Percentiles rank a stretch among this genome's conserved stretches.
Evolutionary conservation across 2,329 filamentous ascomycete species (phyloP).

Genomic region (Ophiocordyceps sinensis): DNA sequence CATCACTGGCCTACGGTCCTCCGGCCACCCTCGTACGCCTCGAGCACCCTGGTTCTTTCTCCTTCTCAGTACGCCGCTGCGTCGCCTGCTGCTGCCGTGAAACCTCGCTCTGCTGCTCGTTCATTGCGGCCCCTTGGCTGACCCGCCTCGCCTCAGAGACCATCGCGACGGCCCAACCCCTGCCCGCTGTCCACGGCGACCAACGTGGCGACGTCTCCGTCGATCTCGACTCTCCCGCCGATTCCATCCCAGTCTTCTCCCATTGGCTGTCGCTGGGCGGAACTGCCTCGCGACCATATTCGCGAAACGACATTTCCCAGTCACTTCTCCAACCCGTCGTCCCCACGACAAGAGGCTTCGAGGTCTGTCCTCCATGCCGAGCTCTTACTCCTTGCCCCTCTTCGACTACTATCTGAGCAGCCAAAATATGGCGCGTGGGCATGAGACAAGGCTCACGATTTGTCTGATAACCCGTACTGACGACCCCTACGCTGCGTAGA

Average conservation of each 20-base stretch:
- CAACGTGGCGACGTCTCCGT: constrained; percentile 25
- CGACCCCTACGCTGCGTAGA: constrained; percentile 7
- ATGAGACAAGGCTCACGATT: background rate
- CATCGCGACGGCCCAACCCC: constrained; percentile 29
- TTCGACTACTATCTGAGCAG: background rate
- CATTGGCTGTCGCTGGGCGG: constrained; percentile 2
- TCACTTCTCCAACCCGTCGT: constrained; percentile 20
- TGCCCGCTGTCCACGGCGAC: constrained; percentile 34
- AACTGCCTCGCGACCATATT: background rate
- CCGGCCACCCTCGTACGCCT: too few relatives aligned
- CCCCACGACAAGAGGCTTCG: constrained; percentile 14
- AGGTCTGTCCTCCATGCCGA: constrained; percentile 14
- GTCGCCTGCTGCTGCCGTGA: too few relatives aligned
- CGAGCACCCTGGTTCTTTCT: background rate
- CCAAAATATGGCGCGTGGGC: background rate
- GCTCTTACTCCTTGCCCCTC: background rate
- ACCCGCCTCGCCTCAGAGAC: constrained; percentile 19
- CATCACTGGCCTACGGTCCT: too few relatives aligned
- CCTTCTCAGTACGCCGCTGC: background rate
- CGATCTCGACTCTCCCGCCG: constrained; percentile 16
- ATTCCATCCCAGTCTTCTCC: constrained; percentile 11
- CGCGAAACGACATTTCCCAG: background rate
- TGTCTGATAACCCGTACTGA: background rate
- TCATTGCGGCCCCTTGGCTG: background rate
- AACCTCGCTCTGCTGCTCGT: background rate